Conservation (phyloP, 768 basidiomycete genomes). For the Paxillus rubicundulus region DNA sequence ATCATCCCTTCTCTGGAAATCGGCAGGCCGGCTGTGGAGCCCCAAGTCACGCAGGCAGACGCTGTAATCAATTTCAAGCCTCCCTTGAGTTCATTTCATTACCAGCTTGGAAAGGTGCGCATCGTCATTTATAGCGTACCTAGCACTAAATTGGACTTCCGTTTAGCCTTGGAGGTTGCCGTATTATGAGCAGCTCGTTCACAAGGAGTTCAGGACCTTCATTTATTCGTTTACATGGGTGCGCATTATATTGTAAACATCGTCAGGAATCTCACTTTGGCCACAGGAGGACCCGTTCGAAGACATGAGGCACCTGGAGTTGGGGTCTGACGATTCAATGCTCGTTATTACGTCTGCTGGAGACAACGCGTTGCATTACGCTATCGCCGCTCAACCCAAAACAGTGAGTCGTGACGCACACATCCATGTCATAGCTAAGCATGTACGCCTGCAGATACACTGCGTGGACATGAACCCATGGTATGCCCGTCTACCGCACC, state of each 20-base stretch:
- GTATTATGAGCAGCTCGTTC: slow-evolving; percentile 65
- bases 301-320: slow-evolving; percentile 62
- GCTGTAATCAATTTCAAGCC: slow-evolving; percentile 49
- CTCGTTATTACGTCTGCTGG: slow-evolving; percentile 77
- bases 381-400: slow-evolving; percentile 58
- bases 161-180: slow-evolving; percentile 62
- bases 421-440: background rate
- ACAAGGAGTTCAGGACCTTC: slow-evolving; percentile 63
- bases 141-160: slow-evolving; percentile 1
- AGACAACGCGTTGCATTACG: slow-evolving; percentile 80
- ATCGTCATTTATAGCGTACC: background rate
- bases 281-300: slow-evolving; percentile 68
- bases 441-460: slow-evolving; percentile 44
- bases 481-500: slow-evolving; percentile 19
- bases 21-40: slow-evolving; percentile 36
- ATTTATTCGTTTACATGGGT: slow-evolving; percentile 67
- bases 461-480: slow-evolving; percentile 75
- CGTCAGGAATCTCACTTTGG: slow-evolving; percentile 4
- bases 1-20: slow-evolving; percentile 41
- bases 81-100: slow-evolving; percentile 62
- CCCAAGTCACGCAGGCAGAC: slow-evolving; percentile 17
- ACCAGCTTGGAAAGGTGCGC: slow-evolving; percentile 50
- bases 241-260: slow-evolving; percentile 7
- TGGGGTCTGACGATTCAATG: slow-evolving; percentile 61
- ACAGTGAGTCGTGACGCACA: slow-evolving; percentile 34